Conservation (phyloP, 768 basidiomycete species). For the Crassisporium funariophilum region DNA sequence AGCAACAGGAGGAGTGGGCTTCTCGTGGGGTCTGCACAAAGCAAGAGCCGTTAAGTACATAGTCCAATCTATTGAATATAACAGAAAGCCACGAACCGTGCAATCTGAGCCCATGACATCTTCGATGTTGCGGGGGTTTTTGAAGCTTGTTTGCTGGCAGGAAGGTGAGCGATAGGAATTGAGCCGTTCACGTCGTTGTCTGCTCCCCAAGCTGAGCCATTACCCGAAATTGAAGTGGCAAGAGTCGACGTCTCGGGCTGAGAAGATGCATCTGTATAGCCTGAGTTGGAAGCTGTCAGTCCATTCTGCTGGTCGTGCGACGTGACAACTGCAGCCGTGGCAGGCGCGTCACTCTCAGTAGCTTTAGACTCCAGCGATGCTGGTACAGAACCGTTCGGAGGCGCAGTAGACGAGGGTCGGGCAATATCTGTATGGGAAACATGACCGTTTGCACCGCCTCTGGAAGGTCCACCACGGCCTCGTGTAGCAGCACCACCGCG, state of each 20-base stretch:
- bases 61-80: slow-evolving; percentile 3
- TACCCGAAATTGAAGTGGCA: slow-evolving; percentile 30
- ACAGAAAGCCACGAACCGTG: slow-evolving; percentile 50
- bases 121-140: slow-evolving; percentile 76
- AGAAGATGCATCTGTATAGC: slow-evolving; percentile 33
- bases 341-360: slow-evolving; percentile 24
- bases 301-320: slow-evolving; percentile 32
- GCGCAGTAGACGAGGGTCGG: slow-evolving; percentile 24
- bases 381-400: slow-evolving; percentile 23
- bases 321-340: slow-evolving; percentile 22
- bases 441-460: slow-evolving; percentile 46
- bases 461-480: slow-evolving; percentile 51
- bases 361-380: slow-evolving; percentile 24
- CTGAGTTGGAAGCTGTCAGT: slow-evolving; percentile 25
- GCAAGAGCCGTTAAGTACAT: slow-evolving; percentile 8
- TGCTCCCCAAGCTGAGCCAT: slow-evolving; percentile 36
- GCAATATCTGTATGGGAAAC: slow-evolving; percentile 37
- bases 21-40: slow-evolving; percentile 61
- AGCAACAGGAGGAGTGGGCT: slow-evolving; percentile 47
- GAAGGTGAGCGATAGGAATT: slow-evolving; percentile 23
- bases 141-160: slow-evolving; percentile 35
- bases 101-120: slow-evolving; percentile 86
- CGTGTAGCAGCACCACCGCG: slow-evolving; percentile 52
- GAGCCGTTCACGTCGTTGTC: slow-evolving; percentile 41
- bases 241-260: slow-evolving; percentile 34